Evolutionary conservation across 176 grass and related monocot genomes (phyloP), one percentile per base, ranked within the genome.

Genomic region (Phragmites australis): DNA sequence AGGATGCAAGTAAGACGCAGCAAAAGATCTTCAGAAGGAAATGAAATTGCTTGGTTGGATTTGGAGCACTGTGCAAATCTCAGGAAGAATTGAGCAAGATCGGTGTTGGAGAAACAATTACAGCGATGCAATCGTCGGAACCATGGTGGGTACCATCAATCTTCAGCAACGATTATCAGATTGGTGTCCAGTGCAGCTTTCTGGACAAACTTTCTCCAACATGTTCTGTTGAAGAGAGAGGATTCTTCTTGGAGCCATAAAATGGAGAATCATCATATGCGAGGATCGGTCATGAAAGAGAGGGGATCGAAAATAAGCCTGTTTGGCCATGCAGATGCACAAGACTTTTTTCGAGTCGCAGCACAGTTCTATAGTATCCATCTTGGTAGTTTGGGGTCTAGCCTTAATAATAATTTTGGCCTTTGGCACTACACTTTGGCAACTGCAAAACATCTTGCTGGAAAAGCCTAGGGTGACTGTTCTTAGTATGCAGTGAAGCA

Each of bases 51-150:
- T 65, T 25, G 47, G 40, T 54, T 54, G 21, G 34, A 32, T 27
- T 46, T 4, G 1, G 3, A 66, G 51, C 21, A 65, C 6, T n/a
- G n/a, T n/a, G 39, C 72, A 63, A 68, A 76, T 16, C 50, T 60
- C 0, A 56, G 12, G 22, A 60, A 46, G 56, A 76, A 89, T 31
- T 5, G 27, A 76, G 42, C 82, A 85, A 85, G n/a, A n/a, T n/a
- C n/a, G n/a, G 56, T 68, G 75, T 21, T 52, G 58, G 17, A 70
- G 70, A 85, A 89, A 55, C 31, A 73, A 82, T 86, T 89, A 89
- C 88, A 48, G 49, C 56, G 56, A 86, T 65, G 88, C 48, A 82
- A 80, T 84, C 72, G 39, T 62, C 70, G 73, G 41, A 54, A 89
- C 71, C 83, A 89, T 89, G 16, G 25, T 42, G 29, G 41, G 53